Conservation (phyloP, 306 rosid genomes). For the Dalbergia cochinchinensis region DNA sequence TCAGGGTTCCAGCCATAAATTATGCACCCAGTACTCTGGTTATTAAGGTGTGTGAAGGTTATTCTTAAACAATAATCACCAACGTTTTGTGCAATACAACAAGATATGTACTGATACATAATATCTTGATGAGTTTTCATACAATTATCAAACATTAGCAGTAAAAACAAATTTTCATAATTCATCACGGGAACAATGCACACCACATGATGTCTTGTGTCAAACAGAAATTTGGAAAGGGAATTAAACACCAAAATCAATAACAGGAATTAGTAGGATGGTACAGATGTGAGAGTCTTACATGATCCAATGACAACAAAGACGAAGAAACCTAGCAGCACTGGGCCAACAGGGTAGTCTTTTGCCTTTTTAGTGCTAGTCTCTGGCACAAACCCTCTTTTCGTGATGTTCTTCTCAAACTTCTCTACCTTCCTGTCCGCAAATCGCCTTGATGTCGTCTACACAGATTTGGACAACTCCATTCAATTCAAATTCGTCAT, state of each 20-base stretch:
- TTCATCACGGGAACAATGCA: neutral
- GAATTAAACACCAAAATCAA: neutral
- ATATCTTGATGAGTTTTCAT: neutral
- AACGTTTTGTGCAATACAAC: slow-evolving; percentile 6
- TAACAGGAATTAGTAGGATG: neutral
- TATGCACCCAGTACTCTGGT: neutral
- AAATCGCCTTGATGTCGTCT: slow-evolving; percentile 97
- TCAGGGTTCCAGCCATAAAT: slow-evolving; percentile 5
- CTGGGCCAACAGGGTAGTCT: slow-evolving; percentile 94
- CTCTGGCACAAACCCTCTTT: slow-evolving; percentile 94
- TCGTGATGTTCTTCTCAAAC: slow-evolving; percentile 90
- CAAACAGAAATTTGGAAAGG: neutral
- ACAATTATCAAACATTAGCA: slow-evolving; percentile 9
- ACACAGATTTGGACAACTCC: slow-evolving; percentile 30
- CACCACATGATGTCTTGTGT: neutral
- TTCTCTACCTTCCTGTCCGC: slow-evolving; percentile 90
- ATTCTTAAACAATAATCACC: neutral
- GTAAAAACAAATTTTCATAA: slow-evolving; percentile 8
- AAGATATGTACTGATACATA: neutral
- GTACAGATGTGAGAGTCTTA: slow-evolving; percentile 44
- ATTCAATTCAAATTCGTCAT: slow-evolving; percentile 27
- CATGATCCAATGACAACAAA: slow-evolving; percentile 98
- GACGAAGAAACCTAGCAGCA: slow-evolving; percentile 91
- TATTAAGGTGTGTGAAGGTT: neutral
- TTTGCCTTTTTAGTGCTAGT: slow-evolving; percentile 80